Evolutionary conservation across 495 filamentous ascomycete species (phyloP).

Genomic region (Penicillium atrosanguineum): DNA sequence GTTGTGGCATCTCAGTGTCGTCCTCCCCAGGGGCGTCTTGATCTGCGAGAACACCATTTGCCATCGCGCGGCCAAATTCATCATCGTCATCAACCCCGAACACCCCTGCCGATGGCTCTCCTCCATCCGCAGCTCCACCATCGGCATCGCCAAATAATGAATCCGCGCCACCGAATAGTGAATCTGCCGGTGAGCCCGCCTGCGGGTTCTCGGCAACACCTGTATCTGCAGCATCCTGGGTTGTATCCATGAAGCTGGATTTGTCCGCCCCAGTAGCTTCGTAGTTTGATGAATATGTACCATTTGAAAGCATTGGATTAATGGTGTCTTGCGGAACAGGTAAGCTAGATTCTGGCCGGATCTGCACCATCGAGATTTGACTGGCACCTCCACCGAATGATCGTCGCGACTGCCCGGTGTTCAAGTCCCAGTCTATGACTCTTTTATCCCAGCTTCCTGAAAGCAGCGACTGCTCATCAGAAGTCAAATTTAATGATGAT

Average conservation of each 20-base stretch:
- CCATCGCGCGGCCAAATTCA: conserved; percentile 78
- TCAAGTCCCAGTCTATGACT: conserved; percentile 92
- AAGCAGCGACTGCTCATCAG: conserved; percentile 82
- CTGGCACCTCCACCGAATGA: conserved; percentile 71
- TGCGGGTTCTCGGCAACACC: conserved; percentile 39
- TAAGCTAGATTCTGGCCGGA: conserved; percentile 71
- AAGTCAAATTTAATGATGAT: conserved; percentile 76
- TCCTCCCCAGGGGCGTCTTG: conserved; percentile 38
- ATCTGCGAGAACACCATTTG: conserved; percentile 49
- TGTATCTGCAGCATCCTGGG: conserved; percentile 36
- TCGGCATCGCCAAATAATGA: conserved; percentile 75
- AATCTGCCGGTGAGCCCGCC: conserved; percentile 68
- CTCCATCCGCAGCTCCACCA: conserved; percentile 56
- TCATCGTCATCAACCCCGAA: conserved; percentile 81
- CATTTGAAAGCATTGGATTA: conserved; percentile 54
- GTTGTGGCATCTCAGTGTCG: conserved; percentile 22
- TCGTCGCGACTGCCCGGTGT: conserved; percentile 75
- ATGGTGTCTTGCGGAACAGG: conserved; percentile 71
- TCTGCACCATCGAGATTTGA: conserved; percentile 86
- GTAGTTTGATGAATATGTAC: conserved; percentile 65
- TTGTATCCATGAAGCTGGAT: conserved; percentile 46
- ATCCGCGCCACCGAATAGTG: conserved; percentile 61
- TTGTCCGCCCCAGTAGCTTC: conserved; percentile 40
- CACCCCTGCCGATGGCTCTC: conserved; percentile 52
- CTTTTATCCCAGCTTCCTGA: conserved; percentile 97